A percentile compares a stretch with the other conserved stretches of the same genome.
Evolutionary conservation across 2,329 filamentous ascomycete genomes (phyloP).

Genomic region (Alternaria tenuissima): DNA sequence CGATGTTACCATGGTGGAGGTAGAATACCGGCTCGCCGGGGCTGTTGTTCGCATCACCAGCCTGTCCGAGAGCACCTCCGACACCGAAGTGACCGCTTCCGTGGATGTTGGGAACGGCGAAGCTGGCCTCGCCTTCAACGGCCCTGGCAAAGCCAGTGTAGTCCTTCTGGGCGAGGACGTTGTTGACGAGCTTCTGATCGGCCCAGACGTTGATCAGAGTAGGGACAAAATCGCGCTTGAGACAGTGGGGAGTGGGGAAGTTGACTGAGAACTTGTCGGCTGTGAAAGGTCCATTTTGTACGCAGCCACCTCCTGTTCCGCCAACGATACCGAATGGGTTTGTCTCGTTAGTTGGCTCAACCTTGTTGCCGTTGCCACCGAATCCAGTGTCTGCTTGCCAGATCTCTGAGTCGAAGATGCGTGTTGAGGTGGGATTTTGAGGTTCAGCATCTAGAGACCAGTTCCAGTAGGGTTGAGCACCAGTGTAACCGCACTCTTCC

Average conservation of each 20-base stretch:
- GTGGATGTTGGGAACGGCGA: constrained; percentile 21
- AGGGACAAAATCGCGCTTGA: constrained; percentile 45
- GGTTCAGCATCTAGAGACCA: constrained; percentile 34
- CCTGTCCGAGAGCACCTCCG: neutral
- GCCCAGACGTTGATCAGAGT: constrained; percentile 34
- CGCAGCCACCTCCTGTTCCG: neutral
- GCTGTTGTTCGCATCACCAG: neutral
- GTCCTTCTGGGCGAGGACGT: constrained; percentile 33
- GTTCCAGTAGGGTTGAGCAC: constrained; percentile 50
- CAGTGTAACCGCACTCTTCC: constrained; percentile 33
- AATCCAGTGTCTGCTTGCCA: neutral
- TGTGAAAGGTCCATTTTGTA: too few relatives aligned
- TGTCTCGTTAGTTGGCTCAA: too few relatives aligned
- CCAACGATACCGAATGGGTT: too few relatives aligned
- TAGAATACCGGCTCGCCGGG: neutral
- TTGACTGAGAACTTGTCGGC: constrained; percentile 24
- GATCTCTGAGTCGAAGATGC: neutral
- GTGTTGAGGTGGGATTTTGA: constrained; percentile 2
- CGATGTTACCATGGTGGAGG: neutral
- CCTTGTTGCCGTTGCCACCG: neutral
- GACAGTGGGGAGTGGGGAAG: constrained; percentile 34
- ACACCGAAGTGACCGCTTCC: neutral
- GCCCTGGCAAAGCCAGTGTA: constrained; percentile 41
- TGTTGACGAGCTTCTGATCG: constrained; percentile 25
- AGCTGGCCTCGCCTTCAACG: constrained; percentile 37